Conservation (phyloP, 176 grass and related monocot species). For the Cenchrus purpureus region DNA sequence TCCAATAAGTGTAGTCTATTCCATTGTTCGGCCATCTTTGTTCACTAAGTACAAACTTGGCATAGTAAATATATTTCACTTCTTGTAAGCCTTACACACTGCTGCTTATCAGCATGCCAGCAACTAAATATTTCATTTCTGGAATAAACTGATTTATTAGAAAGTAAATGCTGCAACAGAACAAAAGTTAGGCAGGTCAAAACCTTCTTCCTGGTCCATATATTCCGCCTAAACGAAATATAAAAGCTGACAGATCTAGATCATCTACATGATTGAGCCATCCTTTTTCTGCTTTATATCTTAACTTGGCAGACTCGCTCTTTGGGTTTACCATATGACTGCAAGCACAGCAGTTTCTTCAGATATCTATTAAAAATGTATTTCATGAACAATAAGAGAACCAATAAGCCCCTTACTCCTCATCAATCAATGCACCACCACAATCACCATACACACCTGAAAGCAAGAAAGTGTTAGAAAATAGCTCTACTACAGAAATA, state of each 20-base stretch:
- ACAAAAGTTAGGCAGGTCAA: slow-evolving; percentile 22
- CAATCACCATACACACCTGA: slow-evolving; percentile 98
- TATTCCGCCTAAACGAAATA: slow-evolving; percentile 91
- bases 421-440: slow-evolving; percentile 70
- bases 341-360: slow-evolving; percentile 38
- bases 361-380: slow-evolving; percentile 7
- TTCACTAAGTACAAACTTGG: background rate
- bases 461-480: background rate
- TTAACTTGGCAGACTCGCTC: slow-evolving; percentile 60
- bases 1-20: background rate
- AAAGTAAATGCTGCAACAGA: slow-evolving; percentile 29
- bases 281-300: slow-evolving; percentile 75
- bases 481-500: background rate
- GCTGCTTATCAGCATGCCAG: slow-evolving; percentile 10
- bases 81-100: background rate
- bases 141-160: slow-evolving; percentile 8
- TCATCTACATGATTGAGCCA: slow-evolving; percentile 61
- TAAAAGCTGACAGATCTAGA: slow-evolving; percentile 56
- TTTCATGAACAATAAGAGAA: slow-evolving; percentile 14
- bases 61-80: slow-evolving; percentile 8
- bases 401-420: slow-evolving; percentile 63
- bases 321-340: slow-evolving; percentile 72
- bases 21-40: background rate
- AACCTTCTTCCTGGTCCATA: slow-evolving; percentile 97
- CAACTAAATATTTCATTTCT: slow-evolving; percentile 13